Evolutionary conservation across 495 filamentous ascomycete genomes (phyloP).

Genomic region (Neurospora sp.): DNA sequence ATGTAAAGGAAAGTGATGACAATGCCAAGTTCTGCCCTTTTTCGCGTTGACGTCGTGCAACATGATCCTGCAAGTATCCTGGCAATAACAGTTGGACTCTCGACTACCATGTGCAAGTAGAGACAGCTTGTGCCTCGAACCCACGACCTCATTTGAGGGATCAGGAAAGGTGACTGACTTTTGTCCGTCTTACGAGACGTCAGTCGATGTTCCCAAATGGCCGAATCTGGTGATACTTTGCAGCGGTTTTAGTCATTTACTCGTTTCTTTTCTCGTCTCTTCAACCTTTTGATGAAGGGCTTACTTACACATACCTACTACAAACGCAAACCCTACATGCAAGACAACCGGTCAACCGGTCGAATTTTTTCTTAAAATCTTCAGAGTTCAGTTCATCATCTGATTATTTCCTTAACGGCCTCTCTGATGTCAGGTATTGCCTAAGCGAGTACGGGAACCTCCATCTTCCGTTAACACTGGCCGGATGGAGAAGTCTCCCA

Average conservation of each 20-base stretch:
- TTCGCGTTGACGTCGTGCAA: background rate
- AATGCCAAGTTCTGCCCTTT: background rate
- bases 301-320: background rate
- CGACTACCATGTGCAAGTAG: background rate
- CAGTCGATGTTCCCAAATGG: background rate
- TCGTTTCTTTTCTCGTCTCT: background rate
- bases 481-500: background rate
- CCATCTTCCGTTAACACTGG: background rate
- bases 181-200: background rate
- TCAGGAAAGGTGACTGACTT: background rate
- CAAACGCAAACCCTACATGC: background rate
- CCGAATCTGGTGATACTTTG: background rate
- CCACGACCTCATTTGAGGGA: background rate
- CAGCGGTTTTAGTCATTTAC: background rate
- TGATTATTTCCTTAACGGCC: background rate
- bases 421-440: background rate
- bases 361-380: background rate
- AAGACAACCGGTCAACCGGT: background rate
- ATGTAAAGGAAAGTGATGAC: background rate
- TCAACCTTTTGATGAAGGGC: background rate
- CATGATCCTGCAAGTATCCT: background rate
- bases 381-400: background rate
- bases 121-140: background rate
- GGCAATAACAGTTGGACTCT: background rate
- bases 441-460: background rate